A percentile compares a stretch with the other conserved stretches of the same genome.
phyloP scores from a whole-genome alignment of 768 basidiomycete genomes.

The Trametes villosa region DNA sequence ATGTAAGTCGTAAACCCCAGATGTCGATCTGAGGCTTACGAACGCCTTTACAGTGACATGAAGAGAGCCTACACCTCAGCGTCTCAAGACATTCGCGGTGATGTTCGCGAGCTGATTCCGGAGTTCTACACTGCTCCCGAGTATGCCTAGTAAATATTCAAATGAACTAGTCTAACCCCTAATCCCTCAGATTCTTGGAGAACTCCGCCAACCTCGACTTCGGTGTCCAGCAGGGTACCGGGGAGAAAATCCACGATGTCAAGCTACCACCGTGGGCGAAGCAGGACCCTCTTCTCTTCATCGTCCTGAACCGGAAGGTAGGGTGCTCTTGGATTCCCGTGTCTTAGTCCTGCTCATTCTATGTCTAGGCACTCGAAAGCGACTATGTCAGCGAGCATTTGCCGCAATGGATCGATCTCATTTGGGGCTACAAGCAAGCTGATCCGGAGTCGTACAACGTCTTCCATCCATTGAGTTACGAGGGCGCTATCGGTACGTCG shows the following conservation, averaged over 20 bases:
- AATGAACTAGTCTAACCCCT: neutral
- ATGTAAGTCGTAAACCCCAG: constrained; percentile 46
- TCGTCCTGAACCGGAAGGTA: constrained; percentile 76
- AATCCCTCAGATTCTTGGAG: constrained; percentile 68
- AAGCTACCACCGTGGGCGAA: constrained; percentile 91
- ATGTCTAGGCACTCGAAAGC: constrained; percentile 81
- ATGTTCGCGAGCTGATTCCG: constrained; percentile 92
- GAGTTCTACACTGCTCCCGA: constrained; percentile 88
- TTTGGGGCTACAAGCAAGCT: constrained; percentile 88
- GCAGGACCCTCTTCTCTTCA: constrained; percentile 81
- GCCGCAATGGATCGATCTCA: constrained; percentile 90
- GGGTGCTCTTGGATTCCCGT: neutral
- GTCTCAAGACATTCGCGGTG: constrained; percentile 82
- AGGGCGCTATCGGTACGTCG: constrained; percentile 76
- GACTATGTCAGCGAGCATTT: constrained; percentile 83
- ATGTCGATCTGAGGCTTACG: constrained; percentile 11
- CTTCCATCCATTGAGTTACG: constrained; percentile 93
- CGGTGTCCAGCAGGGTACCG: constrained; percentile 70
- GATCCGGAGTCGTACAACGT: constrained; percentile 79
- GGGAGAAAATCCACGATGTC: constrained; percentile 85
- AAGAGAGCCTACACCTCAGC: constrained; percentile 85
- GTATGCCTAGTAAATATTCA: constrained; percentile 42
- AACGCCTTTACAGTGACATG: constrained; percentile 61
- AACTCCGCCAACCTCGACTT: constrained; percentile 83
- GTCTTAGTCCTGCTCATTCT: neutral